phyloP scores from a whole-genome alignment of 192 early-diverging fungal genomes.

The Entomortierella chlamydospora region DNA sequence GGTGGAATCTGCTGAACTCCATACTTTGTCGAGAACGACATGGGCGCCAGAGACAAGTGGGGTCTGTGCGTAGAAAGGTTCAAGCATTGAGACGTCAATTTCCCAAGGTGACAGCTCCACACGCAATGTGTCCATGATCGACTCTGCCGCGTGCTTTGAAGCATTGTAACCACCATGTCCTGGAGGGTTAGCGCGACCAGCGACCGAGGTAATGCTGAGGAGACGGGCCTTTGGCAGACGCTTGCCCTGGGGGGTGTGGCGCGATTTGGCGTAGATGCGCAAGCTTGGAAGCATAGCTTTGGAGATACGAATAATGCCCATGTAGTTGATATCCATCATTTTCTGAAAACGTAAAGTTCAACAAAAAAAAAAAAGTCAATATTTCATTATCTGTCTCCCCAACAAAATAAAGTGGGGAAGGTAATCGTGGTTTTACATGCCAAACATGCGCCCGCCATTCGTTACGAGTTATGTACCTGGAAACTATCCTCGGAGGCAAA shows the following conservation, averaged over 20 bases:
- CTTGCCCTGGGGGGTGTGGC: slow-evolving; percentile 48
- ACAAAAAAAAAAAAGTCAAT: slow-evolving; percentile 10
- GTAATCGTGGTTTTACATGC: too few relatives aligned
- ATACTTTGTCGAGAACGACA: slow-evolving; percentile 17
- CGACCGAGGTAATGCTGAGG: slow-evolving; percentile 57
- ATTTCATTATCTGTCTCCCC: neutral
- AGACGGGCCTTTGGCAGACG: slow-evolving; percentile 52
- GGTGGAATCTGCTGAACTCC: slow-evolving; percentile 17
- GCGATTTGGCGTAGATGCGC: slow-evolving; percentile 35
- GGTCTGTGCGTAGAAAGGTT: slow-evolving; percentile 52
- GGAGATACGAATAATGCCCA: slow-evolving; percentile 56
- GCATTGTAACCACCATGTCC: slow-evolving; percentile 56
- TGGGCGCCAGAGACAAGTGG: slow-evolving; percentile 32
- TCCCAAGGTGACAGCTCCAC: slow-evolving; percentile 60
- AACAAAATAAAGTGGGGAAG: too few relatives aligned
- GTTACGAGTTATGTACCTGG: slow-evolving; percentile 26
- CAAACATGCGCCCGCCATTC: too few relatives aligned
- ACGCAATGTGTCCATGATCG: slow-evolving; percentile 57
- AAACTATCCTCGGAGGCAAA: slow-evolving; percentile 40
- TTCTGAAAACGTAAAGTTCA: slow-evolving; percentile 13
- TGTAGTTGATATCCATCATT: slow-evolving; percentile 61
- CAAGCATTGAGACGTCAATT: slow-evolving; percentile 58
- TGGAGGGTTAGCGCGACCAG: slow-evolving; percentile 53
- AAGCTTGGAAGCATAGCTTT: slow-evolving; percentile 55
- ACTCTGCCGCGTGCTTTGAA: slow-evolving; percentile 60